These are phyloP conservation scores for Penicillium alfredii DNA, from an alignment of 495 filamentous ascomycete species.

Conservation along the genomic window DNA sequence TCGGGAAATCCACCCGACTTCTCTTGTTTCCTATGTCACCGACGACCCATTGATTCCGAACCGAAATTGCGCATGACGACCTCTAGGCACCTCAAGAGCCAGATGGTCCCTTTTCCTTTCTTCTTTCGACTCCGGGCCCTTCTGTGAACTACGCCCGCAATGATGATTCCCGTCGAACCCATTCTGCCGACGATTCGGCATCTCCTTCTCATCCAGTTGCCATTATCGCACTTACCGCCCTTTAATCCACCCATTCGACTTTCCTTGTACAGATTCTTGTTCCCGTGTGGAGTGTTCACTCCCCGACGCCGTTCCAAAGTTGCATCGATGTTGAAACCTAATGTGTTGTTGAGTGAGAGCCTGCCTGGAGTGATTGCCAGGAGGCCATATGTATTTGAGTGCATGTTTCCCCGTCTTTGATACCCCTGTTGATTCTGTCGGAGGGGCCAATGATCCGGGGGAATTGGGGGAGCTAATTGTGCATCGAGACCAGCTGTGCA, in stretches of 20 bases:
- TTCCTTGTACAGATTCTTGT: conserved; percentile 29
- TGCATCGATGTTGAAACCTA: conserved; percentile 22
- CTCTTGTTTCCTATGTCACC: conserved; percentile 30
- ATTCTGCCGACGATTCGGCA: conserved; percentile 15
- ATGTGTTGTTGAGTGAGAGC: conserved; percentile 4
- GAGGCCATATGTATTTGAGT: conserved; percentile 14
- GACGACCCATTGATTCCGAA: conserved; percentile 18
- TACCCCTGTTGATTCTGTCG: conserved; percentile 6
- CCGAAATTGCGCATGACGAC: conserved; percentile 18
- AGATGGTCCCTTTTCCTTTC: conserved; percentile 4
- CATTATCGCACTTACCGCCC: conserved; percentile 25
- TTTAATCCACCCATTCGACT: conserved; percentile 32
- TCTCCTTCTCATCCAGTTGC: conserved; percentile 25
- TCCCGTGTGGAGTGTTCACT: conserved; percentile 13
- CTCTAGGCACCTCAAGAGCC: no score
- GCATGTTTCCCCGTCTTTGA: conserved; percentile 16
- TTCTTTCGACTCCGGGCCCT: neutral
- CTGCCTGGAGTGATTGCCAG: conserved; percentile 3
- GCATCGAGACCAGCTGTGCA: conserved; percentile 26
- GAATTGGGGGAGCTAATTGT: conserved; percentile 8
- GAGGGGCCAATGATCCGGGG: conserved; percentile 7
- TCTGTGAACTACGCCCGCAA: no score
- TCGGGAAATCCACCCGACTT: conserved; percentile 9
- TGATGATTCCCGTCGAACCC: conserved; percentile 2
- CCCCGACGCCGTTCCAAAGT: conserved; percentile 27